Evolutionary conservation across 306 rosid species (phyloP).

Genomic region (Astragalus glycyphyllos): DNA sequence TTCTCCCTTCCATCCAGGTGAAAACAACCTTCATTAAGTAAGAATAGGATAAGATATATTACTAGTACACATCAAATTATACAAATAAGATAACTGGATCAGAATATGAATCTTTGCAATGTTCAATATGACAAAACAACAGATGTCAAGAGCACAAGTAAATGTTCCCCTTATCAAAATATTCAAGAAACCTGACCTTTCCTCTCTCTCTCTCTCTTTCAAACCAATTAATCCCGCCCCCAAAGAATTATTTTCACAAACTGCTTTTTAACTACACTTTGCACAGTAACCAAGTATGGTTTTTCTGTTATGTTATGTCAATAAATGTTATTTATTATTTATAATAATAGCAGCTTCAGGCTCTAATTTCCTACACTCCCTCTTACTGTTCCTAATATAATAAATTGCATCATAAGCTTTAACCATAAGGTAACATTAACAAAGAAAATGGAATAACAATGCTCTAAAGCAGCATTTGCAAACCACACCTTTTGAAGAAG

Average conservation of each 20-base stretch:
- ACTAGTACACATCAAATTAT: constrained; percentile 35
- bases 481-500: constrained; percentile 89
- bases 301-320: constrained; percentile 11
- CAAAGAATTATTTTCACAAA: constrained; percentile 12
- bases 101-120: constrained; percentile 20
- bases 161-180: not conserved
- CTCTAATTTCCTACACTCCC: constrained; percentile 9
- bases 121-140: constrained; percentile 2
- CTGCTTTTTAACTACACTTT: constrained; percentile 21
- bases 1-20: constrained; percentile 85
- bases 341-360: constrained; percentile 10
- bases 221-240: not conserved
- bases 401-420: constrained; percentile 34
- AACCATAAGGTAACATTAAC: constrained; percentile 8
- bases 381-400: constrained; percentile 27
- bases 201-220: constrained; percentile 25
- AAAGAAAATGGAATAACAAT: constrained; percentile 31
- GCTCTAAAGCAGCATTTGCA: constrained; percentile 36
- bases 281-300: constrained; percentile 20
- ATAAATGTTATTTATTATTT: constrained; percentile 18
- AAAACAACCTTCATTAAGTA: constrained; percentile 81
- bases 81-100: constrained; percentile 30
- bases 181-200: constrained; percentile 13
- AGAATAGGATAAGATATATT: constrained; percentile 37
- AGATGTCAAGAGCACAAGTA: constrained; percentile 10